A percentile compares a stretch with the other conserved stretches of the same genome.
Evolutionary conservation across 2,329 filamentous ascomycete genomes (phyloP).

Genomic region (Scedosporium aurantiacum): DNA sequence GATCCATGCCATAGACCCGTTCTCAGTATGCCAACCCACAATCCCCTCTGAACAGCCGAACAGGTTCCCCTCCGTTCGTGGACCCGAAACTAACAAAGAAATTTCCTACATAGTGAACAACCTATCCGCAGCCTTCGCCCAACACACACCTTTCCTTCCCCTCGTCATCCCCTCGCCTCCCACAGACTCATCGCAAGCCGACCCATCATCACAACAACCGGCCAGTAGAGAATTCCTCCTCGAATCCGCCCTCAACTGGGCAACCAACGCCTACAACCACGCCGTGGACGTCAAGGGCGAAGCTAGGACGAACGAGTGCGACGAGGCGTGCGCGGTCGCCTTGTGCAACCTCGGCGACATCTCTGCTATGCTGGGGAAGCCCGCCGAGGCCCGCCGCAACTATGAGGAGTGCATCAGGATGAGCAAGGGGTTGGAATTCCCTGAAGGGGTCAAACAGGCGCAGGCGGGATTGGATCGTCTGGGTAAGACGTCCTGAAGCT

Average conservation of each 20-base stretch:
- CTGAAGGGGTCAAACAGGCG: conserved; percentile 40
- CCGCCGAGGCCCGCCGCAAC: conserved; percentile 51
- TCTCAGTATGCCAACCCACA: conserved; percentile 46
- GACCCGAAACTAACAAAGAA: conserved; percentile 6
- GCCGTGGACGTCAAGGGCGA: conserved; percentile 54
- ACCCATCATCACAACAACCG: neutral
- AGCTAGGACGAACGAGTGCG: conserved; percentile 65
- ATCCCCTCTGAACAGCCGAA: neutral
- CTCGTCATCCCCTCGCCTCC: neutral
- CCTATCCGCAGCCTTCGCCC: conserved; percentile 60
- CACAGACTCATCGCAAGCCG: neutral
- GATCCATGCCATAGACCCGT: conserved; percentile 66
- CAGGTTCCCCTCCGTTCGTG: neutral
- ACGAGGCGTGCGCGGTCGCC: conserved; percentile 70
- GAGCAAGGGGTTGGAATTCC: conserved; percentile 41
- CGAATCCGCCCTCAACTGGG: conserved; percentile 66
- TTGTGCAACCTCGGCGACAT: conserved; percentile 83
- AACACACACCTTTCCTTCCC: conserved; percentile 36
- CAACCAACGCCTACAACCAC: conserved; percentile 60
- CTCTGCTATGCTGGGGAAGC: conserved; percentile 60
- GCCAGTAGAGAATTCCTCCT: conserved; percentile 42
- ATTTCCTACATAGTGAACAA: conserved; percentile 56
- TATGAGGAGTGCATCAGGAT: conserved; percentile 60
- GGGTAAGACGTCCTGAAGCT: conserved; percentile 10
- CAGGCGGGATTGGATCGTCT: conserved; percentile 32